Conservation (phyloP, 768 basidiomycete species). For the Rhodotorula paludigena region DNA sequence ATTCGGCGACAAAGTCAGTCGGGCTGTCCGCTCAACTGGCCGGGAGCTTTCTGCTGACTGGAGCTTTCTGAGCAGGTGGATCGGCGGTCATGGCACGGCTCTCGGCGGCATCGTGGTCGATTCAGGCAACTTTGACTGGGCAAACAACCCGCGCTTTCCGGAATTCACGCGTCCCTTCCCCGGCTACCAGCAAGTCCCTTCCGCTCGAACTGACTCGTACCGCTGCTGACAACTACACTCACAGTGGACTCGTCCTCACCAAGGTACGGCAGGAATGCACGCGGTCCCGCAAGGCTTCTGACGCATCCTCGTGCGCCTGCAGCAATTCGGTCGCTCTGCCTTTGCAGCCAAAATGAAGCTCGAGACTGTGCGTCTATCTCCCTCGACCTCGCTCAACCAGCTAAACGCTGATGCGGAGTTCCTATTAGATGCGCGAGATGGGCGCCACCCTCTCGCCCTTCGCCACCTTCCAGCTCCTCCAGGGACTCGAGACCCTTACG, state of each 20-base stretch:
- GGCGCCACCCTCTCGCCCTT: slow-evolving; percentile 58
- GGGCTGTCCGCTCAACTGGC: too few species aligned
- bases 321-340: slow-evolving; percentile 58
- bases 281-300: too few species aligned
- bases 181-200: slow-evolving; percentile 54
- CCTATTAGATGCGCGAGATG: slow-evolving; percentile 4
- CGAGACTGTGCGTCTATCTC: slow-evolving; percentile 42
- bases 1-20: slow-evolving; percentile 64
- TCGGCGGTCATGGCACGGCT: slow-evolving; percentile 55
- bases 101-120: slow-evolving; percentile 50
- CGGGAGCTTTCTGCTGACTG: too few species aligned
- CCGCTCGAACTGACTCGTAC: neutral
- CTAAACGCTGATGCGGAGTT: too few species aligned
- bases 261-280: neutral
- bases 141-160: slow-evolving; percentile 62
- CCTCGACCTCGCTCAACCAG: neutral
- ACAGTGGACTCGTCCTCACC: neutral
- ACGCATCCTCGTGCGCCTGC: slow-evolving; percentile 35
- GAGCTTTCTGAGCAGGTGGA: slow-evolving; percentile 51
- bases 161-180: slow-evolving; percentile 67
- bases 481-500: slow-evolving; percentile 71
- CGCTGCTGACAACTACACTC: too few species aligned
- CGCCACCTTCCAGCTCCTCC: slow-evolving; percentile 65
- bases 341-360: slow-evolving; percentile 61
- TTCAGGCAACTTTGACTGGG: slow-evolving; percentile 53